Evolutionary conservation across 2,329 filamentous ascomycete genomes (phyloP).

Genomic region (Cladosporium sp.): DNA sequence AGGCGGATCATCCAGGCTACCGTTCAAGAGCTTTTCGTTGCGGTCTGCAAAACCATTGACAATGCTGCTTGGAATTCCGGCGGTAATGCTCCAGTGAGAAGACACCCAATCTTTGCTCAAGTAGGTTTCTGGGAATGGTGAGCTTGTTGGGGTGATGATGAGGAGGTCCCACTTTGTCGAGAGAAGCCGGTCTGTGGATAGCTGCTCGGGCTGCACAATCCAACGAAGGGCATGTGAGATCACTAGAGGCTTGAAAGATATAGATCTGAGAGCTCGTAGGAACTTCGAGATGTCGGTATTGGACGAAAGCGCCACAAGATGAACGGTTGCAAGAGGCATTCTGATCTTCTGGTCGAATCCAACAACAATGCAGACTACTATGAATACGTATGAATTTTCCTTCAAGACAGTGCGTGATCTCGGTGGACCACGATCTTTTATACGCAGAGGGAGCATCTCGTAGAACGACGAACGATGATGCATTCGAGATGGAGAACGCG

Average conservation of each 20-base stretch:
- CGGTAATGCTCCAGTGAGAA: constrained; percentile 36
- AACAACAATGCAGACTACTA: neutral
- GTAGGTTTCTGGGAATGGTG: constrained; percentile 28
- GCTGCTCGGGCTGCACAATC: constrained; percentile 49
- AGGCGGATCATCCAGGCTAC: constrained; percentile 35
- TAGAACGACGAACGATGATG: constrained; percentile 4
- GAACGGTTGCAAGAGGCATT: constrained; percentile 53
- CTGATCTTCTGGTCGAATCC: neutral
- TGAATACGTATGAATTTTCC: neutral
- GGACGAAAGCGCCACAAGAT: constrained; percentile 46
- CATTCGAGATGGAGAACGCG: constrained; percentile 1
- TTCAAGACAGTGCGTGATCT: neutral
- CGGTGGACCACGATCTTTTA: neutral
- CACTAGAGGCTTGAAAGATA: constrained; percentile 43
- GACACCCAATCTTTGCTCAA: constrained; percentile 29
- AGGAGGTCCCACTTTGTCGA: constrained; percentile 51
- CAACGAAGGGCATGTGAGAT: constrained; percentile 48
- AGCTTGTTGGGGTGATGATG: constrained; percentile 42
- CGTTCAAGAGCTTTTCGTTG: constrained; percentile 41
- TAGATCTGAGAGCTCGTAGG: constrained; percentile 40
- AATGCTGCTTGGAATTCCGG: constrained; percentile 47
- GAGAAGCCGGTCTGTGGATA: constrained; percentile 46
- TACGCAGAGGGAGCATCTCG: neutral
- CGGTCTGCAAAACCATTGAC: constrained; percentile 42
- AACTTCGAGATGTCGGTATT: constrained; percentile 40